phyloP scores from a whole-genome alignment of 1,284 basidiomycete genomes.

The Cystodermella granulosa region DNA sequence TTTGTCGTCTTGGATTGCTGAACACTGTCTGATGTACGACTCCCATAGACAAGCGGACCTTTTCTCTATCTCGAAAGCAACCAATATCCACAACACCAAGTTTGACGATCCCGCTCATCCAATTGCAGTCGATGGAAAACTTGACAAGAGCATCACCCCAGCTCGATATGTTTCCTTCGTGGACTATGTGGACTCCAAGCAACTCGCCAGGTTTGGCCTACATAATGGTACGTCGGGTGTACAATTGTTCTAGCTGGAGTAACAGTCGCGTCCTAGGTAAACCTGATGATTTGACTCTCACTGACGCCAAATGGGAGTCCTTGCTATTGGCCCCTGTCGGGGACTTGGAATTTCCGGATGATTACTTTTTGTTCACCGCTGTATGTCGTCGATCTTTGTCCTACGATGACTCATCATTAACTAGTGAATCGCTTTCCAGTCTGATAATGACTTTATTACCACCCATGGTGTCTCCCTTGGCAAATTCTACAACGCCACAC shows the following conservation, averaged over 20 bases:
- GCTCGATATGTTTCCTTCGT: conserved; percentile 58
- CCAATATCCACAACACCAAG: conserved; percentile 56
- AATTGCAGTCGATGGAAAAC: conserved; percentile 48
- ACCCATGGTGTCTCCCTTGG: conserved; percentile 54
- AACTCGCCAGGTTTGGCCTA: conserved; percentile 59
- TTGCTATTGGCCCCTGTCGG: conserved; percentile 55
- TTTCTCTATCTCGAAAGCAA: conserved; percentile 54
- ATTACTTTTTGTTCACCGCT: conserved; percentile 63
- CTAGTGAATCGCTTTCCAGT: conserved; percentile 23
- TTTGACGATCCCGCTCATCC: conserved; percentile 56
- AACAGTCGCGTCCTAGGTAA: conserved; percentile 17
- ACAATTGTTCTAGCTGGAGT: too few relatives aligned
- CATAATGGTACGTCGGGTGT: conserved; percentile 47
- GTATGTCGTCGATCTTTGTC: conserved; percentile 31
- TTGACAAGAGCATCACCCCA: conserved; percentile 49
- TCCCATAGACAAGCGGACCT: conserved; percentile 49
- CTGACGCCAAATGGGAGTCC: conserved; percentile 67
- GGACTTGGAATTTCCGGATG: conserved; percentile 51
- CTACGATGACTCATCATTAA: neutral
- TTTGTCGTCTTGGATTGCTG: conserved; percentile 3
- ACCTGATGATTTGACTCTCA: conserved; percentile 50
- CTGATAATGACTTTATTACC: conserved; percentile 66
- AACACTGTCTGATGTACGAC: conserved; percentile 9
- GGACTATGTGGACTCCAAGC: conserved; percentile 46
- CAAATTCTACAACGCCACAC: conserved; percentile 49